Conservation (phyloP, 108 stramenopile genomes). For the Fragilariopsis cylindrus region DNA sequence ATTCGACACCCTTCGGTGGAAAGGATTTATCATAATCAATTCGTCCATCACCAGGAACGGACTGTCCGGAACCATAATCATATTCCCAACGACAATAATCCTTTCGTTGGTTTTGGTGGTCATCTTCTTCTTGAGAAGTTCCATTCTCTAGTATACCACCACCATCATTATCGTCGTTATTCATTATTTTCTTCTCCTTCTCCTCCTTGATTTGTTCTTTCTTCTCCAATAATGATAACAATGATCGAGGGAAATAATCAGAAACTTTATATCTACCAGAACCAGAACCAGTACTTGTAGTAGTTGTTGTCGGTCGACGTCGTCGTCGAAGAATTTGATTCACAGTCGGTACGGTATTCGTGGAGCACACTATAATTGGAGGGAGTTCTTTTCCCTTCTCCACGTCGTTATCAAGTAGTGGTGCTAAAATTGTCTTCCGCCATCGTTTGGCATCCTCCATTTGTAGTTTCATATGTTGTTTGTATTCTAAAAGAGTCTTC, state of each 20-base stretch:
- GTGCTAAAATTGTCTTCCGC: slow-evolving; percentile 38
- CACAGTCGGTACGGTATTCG: slow-evolving; percentile 46
- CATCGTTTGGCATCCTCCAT: slow-evolving; percentile 44
- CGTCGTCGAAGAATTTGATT: slow-evolving; percentile 53
- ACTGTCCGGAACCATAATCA: slow-evolving; percentile 47
- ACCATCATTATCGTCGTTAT: neutral
- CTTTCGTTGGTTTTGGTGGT: slow-evolving; percentile 1
- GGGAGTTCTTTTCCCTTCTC: slow-evolving; percentile 21
- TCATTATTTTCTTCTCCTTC: neutral
- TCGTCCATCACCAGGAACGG: slow-evolving; percentile 55
- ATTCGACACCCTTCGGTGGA: slow-evolving; percentile 27
- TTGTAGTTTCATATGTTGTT: slow-evolving; percentile 50
- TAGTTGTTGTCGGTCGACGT: neutral
- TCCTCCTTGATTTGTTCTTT: neutral
- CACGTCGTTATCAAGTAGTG: slow-evolving; percentile 11
- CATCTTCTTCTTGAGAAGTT: neutral
- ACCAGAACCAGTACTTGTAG: neutral
- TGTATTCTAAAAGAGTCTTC: slow-evolving; percentile 34
- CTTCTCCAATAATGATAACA: slow-evolving; percentile 1
- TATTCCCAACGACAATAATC: slow-evolving; percentile 41
- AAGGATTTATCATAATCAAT: slow-evolving; percentile 56
- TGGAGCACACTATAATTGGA: slow-evolving; percentile 44
- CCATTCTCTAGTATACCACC: neutral
- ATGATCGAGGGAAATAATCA: neutral
- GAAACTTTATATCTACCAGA: neutral